phyloP scores from a whole-genome alignment of 2,329 filamentous ascomycete species.

The Pseudogymnoascus destructans region DNA sequence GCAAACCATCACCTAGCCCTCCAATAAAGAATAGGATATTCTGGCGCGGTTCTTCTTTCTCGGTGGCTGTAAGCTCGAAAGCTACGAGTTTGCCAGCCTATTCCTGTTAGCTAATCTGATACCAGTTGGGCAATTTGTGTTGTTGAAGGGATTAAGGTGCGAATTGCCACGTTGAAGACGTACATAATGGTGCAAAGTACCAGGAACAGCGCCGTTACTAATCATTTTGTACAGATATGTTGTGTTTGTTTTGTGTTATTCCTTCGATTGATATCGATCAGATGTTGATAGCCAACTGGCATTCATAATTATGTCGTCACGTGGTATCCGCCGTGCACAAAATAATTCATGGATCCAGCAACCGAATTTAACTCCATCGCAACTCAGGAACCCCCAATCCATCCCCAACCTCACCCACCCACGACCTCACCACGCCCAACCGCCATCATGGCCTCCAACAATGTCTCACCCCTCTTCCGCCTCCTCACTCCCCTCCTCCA shows the following conservation, averaged over 20 bases:
- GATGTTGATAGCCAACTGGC: background rate
- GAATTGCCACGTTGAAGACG: constrained; percentile 2
- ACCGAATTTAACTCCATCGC: constrained; percentile 9
- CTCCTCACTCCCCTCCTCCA: constrained; percentile 21
- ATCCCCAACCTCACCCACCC: constrained; percentile 6
- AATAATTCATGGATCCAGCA: constrained; percentile 2
- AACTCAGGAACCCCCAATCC: constrained; percentile 6
- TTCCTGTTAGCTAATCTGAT: background rate
- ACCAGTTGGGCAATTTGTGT: background rate
- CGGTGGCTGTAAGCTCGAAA: constrained; percentile 23
- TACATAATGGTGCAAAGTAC: constrained; percentile 18
- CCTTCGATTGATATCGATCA: background rate
- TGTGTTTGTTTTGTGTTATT: constrained; percentile 11
- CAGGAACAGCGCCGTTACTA: constrained; percentile 13
- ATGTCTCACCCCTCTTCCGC: constrained; percentile 15
- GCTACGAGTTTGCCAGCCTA: constrained; percentile 23
- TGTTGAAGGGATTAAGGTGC: background rate
- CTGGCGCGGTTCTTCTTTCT: constrained; percentile 13
- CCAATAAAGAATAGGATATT: constrained; percentile 41
- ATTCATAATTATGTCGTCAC: background rate
- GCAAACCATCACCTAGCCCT: constrained; percentile 40
- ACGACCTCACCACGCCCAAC: background rate
- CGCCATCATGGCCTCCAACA: constrained; percentile 15
- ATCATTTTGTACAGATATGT: constrained; percentile 13
- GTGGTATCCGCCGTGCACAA: background rate